Evolutionary conservation across 192 early-diverging fungal genomes (phyloP), one percentile per base, ranked within the genome.

Genomic region (Backusella australiensis): DNA sequence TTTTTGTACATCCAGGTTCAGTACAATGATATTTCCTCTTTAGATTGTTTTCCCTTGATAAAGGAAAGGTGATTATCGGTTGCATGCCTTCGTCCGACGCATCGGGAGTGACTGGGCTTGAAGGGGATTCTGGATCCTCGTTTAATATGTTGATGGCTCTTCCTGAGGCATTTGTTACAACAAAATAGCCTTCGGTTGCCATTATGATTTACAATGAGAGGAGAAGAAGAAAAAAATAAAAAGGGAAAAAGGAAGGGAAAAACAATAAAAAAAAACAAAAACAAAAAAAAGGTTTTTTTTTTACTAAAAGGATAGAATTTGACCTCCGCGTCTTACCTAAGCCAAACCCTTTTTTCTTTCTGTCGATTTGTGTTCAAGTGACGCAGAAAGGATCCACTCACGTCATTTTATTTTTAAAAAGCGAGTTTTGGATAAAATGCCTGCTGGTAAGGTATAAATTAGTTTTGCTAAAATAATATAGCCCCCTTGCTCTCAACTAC

Each of bases 21-120:
- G 82, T 41, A 80, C 94, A 95, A 71, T 84, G 84, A 85, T 94
- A 93, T 78, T 91, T 92, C 80, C 94, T 87, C 81, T 93, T 93
- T 17, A 79, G 19, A 38, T 78, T 71, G 11, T 17, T 49, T 49
- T 68, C 56, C 6, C 73, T 71, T 12, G 67, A 68, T 66, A n/a
- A 66, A 52, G 41, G 63, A 36, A 21, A 39, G 1, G 65, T 41
- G 44, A 49, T 68, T 5, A 34, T 38, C 4, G 32, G 67, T 6
- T 68, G 67, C 21, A 69, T 69, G 8, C 39, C 35, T 21, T 74
- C 53, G 19, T 74, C 72, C 26, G 72, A 63, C 23, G 38, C 35
- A 41, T 56, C 72, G n/a, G 72, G 36, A 17, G 35, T 29, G 1
- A 36, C 11, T 15, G 56, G 72, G 17, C 52, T 63, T 41, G 72